Evolutionary conservation across 768 basidiomycete species (phyloP).

Genomic region (Serendipita vermifera): DNA sequence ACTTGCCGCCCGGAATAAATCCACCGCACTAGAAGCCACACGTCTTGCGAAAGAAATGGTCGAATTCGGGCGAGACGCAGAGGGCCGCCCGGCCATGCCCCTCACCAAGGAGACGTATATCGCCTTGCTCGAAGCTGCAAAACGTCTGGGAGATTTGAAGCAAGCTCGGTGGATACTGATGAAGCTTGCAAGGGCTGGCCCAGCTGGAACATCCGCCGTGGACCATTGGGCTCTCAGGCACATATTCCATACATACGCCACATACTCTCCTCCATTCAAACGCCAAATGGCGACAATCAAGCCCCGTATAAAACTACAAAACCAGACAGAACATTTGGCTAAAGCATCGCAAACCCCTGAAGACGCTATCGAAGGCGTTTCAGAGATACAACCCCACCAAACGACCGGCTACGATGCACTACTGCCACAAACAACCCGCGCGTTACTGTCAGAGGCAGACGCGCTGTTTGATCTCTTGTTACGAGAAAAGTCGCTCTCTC

Average conservation of each 20-base stretch:
- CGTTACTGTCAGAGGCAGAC: constrained; percentile 49
- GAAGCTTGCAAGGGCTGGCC: constrained; percentile 46
- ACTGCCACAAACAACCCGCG: background rate
- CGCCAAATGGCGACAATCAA: constrained; percentile 31
- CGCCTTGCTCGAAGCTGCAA: constrained; percentile 82
- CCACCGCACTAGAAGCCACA: constrained; percentile 70
- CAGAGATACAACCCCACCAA: constrained; percentile 26
- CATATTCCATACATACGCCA: constrained; percentile 76
- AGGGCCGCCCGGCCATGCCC: constrained; percentile 31
- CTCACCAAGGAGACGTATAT: constrained; percentile 57
- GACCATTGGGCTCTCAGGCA: constrained; percentile 67
- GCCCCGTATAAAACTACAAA: background rate
- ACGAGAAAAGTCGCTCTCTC: constrained; percentile 26
- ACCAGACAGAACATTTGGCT: constrained; percentile 8
- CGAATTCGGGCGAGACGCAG: constrained; percentile 56
- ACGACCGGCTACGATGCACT: background rate
- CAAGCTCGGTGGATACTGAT: constrained; percentile 83
- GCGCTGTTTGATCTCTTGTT: constrained; percentile 53
- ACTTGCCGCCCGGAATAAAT: constrained; percentile 54
- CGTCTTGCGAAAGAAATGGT: constrained; percentile 79
- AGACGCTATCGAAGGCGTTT: background rate
- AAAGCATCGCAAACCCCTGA: constrained; percentile 14
- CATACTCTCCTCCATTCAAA: constrained; percentile 60
- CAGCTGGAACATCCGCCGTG: constrained; percentile 19
- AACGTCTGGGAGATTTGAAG: constrained; percentile 69